Base-by-base conservation (phyloP, 768 basidiomycete genomes). In the Sporobolomyces roseus region DNA sequence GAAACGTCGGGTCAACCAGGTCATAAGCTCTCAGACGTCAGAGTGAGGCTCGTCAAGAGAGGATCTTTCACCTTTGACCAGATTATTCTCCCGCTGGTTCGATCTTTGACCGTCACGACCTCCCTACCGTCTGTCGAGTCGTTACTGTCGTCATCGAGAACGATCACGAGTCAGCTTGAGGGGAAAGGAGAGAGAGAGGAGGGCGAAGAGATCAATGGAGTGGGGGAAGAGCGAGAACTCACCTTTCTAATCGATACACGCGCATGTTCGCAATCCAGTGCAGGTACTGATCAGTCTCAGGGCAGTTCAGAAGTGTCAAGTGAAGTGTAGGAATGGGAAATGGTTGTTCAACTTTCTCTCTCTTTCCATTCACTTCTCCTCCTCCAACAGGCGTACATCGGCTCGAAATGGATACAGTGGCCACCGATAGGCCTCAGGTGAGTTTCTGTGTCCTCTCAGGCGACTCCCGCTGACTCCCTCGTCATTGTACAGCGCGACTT, bases 21-120 rank as follows among this genome's bases (percentile, higher is more conserved):
- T 23, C 21, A n/a, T 14, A 17, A 13, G 3, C 6, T 16, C n/a
- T 36, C 1, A 30, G 13, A n/a, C n/a, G n/a, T n/a, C n/a, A n/a
- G n/a, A n/a, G 38, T 9, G 38, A 41, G 17, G 38, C 9, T 9
- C 38, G 38, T 9, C 10, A 17, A 41, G 38, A 13, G 36, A 13
- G 5, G 38, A 30, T 23, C 23, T 45, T 59, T 59, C 51, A 55
- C 65, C 35, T 66, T 66, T 1, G 59, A 54, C 65, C 65, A 66
- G 35, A 66, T 23, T 1, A 55, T 35, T 14, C 50, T 48, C 4
- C 59, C 65, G 6, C 2, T 58, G 12, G 30, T 16, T 27, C 3
- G 5, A 36, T 66, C 59, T 19, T 61, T 66, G 43, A 66, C 23
- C 6, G 52, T 61, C 3, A 66, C 25, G 4, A 41, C 45, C 16